Percentiles rank a stretch among this genome's conserved stretches.
Conservation (phyloP, 108 stramenopile genomes). For the Craspedostauros australis region DNA sequence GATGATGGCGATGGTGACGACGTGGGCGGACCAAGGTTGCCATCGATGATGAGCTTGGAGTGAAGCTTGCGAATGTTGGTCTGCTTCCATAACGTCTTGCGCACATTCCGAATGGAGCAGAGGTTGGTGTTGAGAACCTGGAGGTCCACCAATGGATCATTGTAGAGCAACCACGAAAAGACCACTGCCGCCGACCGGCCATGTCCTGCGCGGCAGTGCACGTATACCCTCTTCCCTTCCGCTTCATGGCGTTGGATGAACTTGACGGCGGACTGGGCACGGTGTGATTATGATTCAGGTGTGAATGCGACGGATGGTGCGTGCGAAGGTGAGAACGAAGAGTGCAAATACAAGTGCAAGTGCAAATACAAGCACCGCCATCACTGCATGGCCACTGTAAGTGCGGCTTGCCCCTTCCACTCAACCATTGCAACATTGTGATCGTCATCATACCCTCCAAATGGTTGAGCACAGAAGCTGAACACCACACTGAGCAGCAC, state of each 20-base stretch:
- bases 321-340: neutral
- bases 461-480: too few relatives aligned
- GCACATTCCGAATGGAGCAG: slow-evolving; percentile 58
- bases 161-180: slow-evolving; percentile 62
- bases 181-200: slow-evolving; percentile 77
- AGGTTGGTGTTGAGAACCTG: slow-evolving; percentile 59
- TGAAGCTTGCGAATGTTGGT: slow-evolving; percentile 57
- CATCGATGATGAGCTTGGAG: too few relatives aligned
- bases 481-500: neutral
- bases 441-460: too few relatives aligned
- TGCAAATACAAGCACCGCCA: too few relatives aligned
- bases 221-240: slow-evolving; percentile 61
- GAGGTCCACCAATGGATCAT: slow-evolving; percentile 42
- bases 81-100: slow-evolving; percentile 63
- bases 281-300: neutral
- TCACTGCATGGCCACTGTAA: too few relatives aligned
- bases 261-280: slow-evolving; percentile 41
- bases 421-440: too few relatives aligned
- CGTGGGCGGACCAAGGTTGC: too few relatives aligned
- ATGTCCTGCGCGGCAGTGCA: slow-evolving; percentile 85
- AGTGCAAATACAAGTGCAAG: neutral
- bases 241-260: slow-evolving; percentile 63
- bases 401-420: too few relatives aligned
- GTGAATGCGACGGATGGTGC: too few relatives aligned
- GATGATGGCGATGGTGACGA: too few relatives aligned